Evolutionary conservation across 352 stramenopile species (phyloP).

Genomic region (Phytopythium sindhum): DNA sequence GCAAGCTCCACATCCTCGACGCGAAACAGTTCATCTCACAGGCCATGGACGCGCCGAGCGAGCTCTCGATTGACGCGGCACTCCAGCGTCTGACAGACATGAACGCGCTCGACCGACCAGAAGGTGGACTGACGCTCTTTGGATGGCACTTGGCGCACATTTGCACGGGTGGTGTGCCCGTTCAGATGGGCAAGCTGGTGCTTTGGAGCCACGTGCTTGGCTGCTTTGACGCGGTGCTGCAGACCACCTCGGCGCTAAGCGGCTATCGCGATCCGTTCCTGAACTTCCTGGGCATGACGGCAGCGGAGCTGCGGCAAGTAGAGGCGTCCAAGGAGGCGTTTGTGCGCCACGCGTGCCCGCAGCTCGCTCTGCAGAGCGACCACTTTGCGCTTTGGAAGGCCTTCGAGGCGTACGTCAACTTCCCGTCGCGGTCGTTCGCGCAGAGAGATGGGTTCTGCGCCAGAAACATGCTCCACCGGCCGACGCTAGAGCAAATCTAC

Average conservation of each 20-base stretch:
- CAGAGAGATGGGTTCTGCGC: constrained; percentile 48
- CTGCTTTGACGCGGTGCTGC: constrained; percentile 56
- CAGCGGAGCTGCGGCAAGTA: constrained; percentile 50
- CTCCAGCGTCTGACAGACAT: constrained; percentile 87
- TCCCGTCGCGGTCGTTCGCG: constrained; percentile 34
- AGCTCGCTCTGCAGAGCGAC: constrained; percentile 54
- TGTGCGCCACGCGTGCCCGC: constrained; percentile 32
- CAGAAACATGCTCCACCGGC: constrained; percentile 57
- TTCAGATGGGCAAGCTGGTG: constrained; percentile 71
- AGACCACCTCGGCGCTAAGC: constrained; percentile 66
- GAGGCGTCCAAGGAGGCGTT: constrained; percentile 55
- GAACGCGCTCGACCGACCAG: constrained; percentile 43
- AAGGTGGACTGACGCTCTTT: constrained; percentile 47
- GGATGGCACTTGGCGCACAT: constrained; percentile 77
- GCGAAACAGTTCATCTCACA: constrained; percentile 87
- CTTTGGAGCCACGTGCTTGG: constrained; percentile 69
- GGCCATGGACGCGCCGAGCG: constrained; percentile 91
- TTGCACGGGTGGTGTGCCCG: constrained; percentile 54
- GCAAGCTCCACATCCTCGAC: constrained; percentile 66
- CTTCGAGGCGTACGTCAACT: constrained; percentile 53
- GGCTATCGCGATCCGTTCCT: constrained; percentile 77
- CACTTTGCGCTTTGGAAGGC: constrained; percentile 69
- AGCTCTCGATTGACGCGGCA: constrained; percentile 88
- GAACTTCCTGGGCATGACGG: constrained; percentile 65
- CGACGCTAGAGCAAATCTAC: constrained; percentile 60